These are phyloP conservation scores for Starmera amethionina DNA, from an alignment of 805 yeast genomes.

Conservation along the genomic window DNA sequence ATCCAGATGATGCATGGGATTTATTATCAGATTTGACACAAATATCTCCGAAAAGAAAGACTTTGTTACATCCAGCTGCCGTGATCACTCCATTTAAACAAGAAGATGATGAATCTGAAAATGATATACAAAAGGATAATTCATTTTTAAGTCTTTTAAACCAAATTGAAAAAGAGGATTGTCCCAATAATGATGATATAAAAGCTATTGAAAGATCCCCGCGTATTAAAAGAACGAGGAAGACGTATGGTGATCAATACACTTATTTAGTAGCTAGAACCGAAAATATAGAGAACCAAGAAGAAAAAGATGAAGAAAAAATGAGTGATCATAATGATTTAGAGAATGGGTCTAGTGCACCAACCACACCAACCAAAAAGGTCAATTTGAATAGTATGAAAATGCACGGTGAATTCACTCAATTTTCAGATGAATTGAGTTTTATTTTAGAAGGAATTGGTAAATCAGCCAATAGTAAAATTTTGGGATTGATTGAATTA, in stretches of 20 bases:
- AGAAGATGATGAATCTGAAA: too few species aligned
- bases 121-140: background rate
- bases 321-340: slow-evolving; percentile 6
- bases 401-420: slow-evolving; percentile 24
- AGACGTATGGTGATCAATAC: slow-evolving; percentile 21
- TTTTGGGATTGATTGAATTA: slow-evolving; percentile 17
- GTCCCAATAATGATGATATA: background rate
- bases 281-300: too few species aligned
- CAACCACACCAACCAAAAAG: too few species aligned
- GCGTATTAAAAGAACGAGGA: slow-evolving; percentile 5
- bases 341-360: background rate
- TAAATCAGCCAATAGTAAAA: slow-evolving; percentile 5
- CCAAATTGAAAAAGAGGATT: background rate
- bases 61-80: slow-evolving; percentile 4
- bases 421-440: slow-evolving; percentile 25
- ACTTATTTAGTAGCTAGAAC: slow-evolving; percentile 9
- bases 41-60: slow-evolving; percentile 1
- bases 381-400: slow-evolving; percentile 14
- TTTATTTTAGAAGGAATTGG: slow-evolving; percentile 19
- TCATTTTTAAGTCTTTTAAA: background rate
- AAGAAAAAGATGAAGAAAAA: slow-evolving; percentile 6
- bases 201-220: slow-evolving; percentile 1
- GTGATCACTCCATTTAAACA: slow-evolving; percentile 1
- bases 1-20: slow-evolving; percentile 3
- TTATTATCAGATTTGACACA: background rate